Evolutionary conservation across 73 alveolate genomes (phyloP).

Genomic region (Blepharisma stoltei): DNA sequence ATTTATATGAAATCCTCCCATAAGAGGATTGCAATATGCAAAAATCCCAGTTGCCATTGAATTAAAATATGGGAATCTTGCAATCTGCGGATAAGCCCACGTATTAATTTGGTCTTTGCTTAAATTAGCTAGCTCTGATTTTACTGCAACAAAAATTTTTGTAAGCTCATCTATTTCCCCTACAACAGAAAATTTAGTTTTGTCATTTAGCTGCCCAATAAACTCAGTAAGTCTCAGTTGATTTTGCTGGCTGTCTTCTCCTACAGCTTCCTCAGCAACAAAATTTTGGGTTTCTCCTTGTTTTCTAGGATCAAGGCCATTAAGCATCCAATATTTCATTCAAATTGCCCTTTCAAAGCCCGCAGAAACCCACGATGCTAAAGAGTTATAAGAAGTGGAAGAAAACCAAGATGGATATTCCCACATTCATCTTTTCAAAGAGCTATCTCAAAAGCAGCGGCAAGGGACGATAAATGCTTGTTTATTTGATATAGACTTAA

Average conservation of each 20-base stretch:
- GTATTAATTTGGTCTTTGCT: not conserved
- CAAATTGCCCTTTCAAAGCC: conserved; percentile 29
- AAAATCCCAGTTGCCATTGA: not conserved
- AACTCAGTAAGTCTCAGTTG: not conserved
- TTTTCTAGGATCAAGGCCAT: conserved; percentile 3
- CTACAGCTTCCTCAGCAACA: not conserved
- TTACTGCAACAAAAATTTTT: not conserved
- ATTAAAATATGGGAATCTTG: not conserved
- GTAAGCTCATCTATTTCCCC: conserved; percentile 14
- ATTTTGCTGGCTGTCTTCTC: not conserved
- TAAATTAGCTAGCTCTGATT: not conserved
- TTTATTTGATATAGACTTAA: not conserved
- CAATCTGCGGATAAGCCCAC: not conserved
- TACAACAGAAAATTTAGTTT: not conserved
- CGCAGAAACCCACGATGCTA: conserved; percentile 31
- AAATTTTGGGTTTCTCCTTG: conserved; percentile 5
- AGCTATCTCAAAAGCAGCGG: not conserved
- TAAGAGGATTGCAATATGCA: not conserved
- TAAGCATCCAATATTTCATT: conserved; percentile 27
- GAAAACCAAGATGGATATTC: conserved; percentile 26
- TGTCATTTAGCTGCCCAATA: not conserved
- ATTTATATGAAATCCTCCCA: not conserved
- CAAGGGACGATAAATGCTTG: conserved; percentile 26
- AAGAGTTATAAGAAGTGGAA: not conserved
- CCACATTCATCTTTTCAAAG: conserved; percentile 26